phyloP scores from a whole-genome alignment of 768 basidiomycete species.

The Leccinum truebloodii region DNA sequence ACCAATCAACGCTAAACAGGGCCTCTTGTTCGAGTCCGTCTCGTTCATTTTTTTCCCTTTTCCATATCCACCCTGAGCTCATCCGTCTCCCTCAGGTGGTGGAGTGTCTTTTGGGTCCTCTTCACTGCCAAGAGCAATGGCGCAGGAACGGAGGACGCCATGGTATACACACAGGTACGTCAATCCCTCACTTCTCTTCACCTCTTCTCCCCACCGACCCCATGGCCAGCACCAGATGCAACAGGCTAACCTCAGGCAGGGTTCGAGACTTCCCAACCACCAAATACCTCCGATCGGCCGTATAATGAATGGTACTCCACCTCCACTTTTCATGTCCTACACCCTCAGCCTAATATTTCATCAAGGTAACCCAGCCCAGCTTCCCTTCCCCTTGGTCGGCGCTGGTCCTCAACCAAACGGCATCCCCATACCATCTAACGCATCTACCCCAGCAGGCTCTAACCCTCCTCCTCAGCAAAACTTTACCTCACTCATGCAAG shows the following conservation, averaged over 20 bases:
- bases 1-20: constrained; percentile 82
- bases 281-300: constrained; percentile 30
- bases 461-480: constrained; percentile 34
- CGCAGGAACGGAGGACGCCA: constrained; percentile 64
- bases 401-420: constrained; percentile 47
- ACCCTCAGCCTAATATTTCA: constrained; percentile 17
- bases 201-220: constrained; percentile 16
- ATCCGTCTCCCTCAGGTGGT: constrained; percentile 57
- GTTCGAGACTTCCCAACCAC: constrained; percentile 25
- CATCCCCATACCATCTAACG: constrained; percentile 35
- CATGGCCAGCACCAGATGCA: constrained; percentile 38
- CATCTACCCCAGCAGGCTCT: constrained; percentile 28
- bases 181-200: neutral
- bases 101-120: constrained; percentile 87
- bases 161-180: constrained; percentile 70
- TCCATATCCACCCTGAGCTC: neutral
- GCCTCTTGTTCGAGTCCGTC: constrained; percentile 78
- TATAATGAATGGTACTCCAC: constrained; percentile 36
- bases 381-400: constrained; percentile 30
- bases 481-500: constrained; percentile 36
- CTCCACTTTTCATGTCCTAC: neutral
- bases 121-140: constrained; percentile 79
- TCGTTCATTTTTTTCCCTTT: neutral
- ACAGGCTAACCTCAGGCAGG: constrained; percentile 36
- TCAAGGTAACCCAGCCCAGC: constrained; percentile 24